Evolutionary conservation across 2,329 filamentous ascomycete genomes (phyloP).

Genomic region (Penicillium sp.): DNA sequence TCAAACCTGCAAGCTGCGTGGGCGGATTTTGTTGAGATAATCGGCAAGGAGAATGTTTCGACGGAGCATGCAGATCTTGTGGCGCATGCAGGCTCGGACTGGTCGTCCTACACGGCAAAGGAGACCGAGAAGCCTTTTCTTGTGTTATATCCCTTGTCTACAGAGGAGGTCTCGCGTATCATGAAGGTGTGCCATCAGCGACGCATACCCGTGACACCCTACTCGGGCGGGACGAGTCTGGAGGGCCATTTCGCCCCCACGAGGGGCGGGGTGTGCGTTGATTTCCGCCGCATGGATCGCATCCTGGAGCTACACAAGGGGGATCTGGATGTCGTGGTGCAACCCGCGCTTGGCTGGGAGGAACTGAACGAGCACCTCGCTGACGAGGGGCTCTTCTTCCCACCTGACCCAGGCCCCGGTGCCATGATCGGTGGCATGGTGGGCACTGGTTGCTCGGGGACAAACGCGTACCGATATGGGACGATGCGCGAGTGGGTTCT

Average conservation of each 20-base stretch:
- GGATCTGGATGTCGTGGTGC: slow-evolving; percentile 76
- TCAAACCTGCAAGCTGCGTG: slow-evolving; percentile 68
- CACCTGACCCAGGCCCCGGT: slow-evolving; percentile 86
- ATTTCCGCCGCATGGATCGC: slow-evolving; percentile 84
- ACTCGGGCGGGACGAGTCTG: slow-evolving; percentile 85
- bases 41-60: slow-evolving; percentile 68
- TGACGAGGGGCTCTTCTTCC: slow-evolving; percentile 82
- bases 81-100: slow-evolving; percentile 65
- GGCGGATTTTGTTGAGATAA: slow-evolving; percentile 65
- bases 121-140: slow-evolving; percentile 55
- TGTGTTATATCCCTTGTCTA: slow-evolving; percentile 76
- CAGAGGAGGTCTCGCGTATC: slow-evolving; percentile 81
- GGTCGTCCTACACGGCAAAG: slow-evolving; percentile 60
- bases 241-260: slow-evolving; percentile 90
- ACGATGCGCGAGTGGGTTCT: slow-evolving; percentile 96
- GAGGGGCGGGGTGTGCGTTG: slow-evolving; percentile 80
- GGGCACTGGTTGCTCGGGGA: slow-evolving; percentile 65
- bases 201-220: slow-evolving; percentile 82
- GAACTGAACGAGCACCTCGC: slow-evolving; percentile 76
- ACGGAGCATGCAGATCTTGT: slow-evolving; percentile 60
- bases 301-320: slow-evolving; percentile 77
- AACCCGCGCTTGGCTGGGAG: slow-evolving; percentile 87
- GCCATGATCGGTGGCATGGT: slow-evolving; percentile 84
- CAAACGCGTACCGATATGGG: slow-evolving; percentile 89
- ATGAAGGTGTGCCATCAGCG: slow-evolving; percentile 87